Conservation (phyloP, 805 yeast species). For the Saccharomycopsis schoenii region DNA sequence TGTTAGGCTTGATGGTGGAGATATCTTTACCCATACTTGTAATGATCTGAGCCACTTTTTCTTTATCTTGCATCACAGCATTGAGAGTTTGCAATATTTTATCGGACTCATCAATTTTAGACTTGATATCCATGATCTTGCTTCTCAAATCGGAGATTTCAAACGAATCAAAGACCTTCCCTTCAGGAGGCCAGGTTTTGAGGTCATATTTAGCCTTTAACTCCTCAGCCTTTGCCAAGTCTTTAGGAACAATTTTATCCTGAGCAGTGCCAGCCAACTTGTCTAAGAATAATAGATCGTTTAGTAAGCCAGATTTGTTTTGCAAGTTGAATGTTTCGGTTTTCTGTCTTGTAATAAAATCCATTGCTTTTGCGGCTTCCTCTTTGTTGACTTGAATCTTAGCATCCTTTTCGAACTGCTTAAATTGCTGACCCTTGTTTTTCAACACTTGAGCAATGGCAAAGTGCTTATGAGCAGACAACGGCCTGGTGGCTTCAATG, state of each 20-base stretch:
- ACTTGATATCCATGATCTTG: constrained; percentile 22
- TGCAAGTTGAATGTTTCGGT: constrained; percentile 25
- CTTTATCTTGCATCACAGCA: constrained; percentile 28
- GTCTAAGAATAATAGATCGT: constrained; percentile 26
- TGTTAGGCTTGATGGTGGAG: constrained; percentile 35
- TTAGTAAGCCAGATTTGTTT: constrained; percentile 20
- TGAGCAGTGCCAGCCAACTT: constrained; percentile 22
- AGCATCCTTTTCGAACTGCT: constrained; percentile 65
- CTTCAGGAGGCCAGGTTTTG: constrained; percentile 36
- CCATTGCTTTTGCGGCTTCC: constrained; percentile 45
- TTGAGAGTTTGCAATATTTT: constrained; percentile 25
- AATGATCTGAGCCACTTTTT: constrained; percentile 29
- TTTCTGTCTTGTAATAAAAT: constrained; percentile 43
- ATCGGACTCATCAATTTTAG: constrained; percentile 29
- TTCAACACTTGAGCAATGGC: constrained; percentile 87
- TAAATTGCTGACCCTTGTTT: constrained; percentile 88
- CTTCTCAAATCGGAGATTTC: constrained; percentile 26
- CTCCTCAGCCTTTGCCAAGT: constrained; percentile 29
- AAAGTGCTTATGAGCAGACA: constrained; percentile 73
- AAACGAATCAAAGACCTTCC: constrained; percentile 29
- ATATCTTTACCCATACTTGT: constrained; percentile 31
- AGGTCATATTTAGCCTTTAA: constrained; percentile 38
- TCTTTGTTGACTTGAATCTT: constrained; percentile 56
- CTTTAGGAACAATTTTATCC: constrained; percentile 26
- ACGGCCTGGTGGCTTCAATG: constrained; percentile 80